Conservation (phyloP, 1,284 basidiomycete genomes). For the Ceratobasidium papillatum region DNA sequence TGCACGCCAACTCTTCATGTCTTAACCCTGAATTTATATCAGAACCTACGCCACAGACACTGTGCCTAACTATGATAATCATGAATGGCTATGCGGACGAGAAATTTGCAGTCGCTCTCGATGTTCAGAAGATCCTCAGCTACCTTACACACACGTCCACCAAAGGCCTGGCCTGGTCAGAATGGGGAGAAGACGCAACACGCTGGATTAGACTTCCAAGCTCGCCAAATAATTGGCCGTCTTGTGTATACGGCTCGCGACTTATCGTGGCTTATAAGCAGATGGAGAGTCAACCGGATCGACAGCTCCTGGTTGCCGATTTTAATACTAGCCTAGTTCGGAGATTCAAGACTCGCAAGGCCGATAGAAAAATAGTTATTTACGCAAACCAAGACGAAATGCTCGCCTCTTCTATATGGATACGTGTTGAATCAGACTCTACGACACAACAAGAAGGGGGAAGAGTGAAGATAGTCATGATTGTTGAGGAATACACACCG, state of each 20-base stretch:
- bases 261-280: not conserved
- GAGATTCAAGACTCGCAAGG: not conserved
- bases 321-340: not conserved
- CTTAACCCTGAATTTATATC: not conserved
- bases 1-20: not conserved
- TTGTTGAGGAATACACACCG: not conserved
- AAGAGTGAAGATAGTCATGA: not conserved
- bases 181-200: constrained; percentile 15
- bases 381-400: no score
- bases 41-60: not conserved
- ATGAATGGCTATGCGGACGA: not conserved
- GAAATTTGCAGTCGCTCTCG: not conserved
- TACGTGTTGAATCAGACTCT: not conserved
- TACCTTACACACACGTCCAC: not conserved
- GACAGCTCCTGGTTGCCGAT: not conserved
- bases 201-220: not conserved
- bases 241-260: not conserved
- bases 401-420: not conserved
- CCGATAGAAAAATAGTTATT: not conserved
- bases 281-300: not conserved
- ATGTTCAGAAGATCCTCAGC: not conserved
- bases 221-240: not conserved
- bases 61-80: constrained; percentile 1
- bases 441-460: not conserved
- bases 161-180: not conserved